These are phyloP conservation scores for Decorospora gaudefroyi DNA, from an alignment of 2,329 filamentous ascomycete species.

Conservation along the genomic window DNA sequence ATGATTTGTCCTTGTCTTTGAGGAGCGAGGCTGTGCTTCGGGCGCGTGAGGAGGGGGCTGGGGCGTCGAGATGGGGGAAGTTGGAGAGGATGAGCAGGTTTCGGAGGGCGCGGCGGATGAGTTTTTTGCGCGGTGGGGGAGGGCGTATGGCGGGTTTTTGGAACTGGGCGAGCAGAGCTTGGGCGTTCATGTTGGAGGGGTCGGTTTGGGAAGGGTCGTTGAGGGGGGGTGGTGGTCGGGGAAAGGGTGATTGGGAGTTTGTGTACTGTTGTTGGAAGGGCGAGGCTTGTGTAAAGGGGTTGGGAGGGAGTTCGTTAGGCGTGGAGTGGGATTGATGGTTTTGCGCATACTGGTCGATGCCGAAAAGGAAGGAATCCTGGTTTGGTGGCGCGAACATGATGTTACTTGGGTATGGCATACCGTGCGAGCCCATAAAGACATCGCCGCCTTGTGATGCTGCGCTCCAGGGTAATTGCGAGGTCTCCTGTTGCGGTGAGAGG, in stretches of 20 bases:
- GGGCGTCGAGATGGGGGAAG: constrained; percentile 50
- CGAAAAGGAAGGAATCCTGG: constrained; percentile 44
- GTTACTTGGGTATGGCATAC: constrained; percentile 32
- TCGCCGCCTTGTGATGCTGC: constrained; percentile 33
- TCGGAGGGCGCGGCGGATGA: constrained; percentile 58
- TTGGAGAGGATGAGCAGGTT: constrained; percentile 62
- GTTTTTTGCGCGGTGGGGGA: constrained; percentile 34
- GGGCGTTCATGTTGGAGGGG: constrained; percentile 19
- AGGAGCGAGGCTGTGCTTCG: constrained; percentile 53
- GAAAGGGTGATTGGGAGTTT: constrained; percentile 30
- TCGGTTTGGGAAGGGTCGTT: constrained; percentile 33
- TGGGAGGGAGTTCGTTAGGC: constrained; percentile 29
- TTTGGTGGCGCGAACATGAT: constrained; percentile 44
- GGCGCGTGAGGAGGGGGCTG: constrained; percentile 49
- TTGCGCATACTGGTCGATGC: constrained; percentile 46
- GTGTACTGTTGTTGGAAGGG: constrained; percentile 24
- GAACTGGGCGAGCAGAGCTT: constrained; percentile 30
- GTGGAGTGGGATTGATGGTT: constrained; percentile 23
- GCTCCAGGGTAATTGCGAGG: constrained; percentile 27
- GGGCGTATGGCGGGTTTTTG: constrained; percentile 28
- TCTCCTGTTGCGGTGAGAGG: constrained; percentile 21
- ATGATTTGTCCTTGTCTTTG: constrained; percentile 49
- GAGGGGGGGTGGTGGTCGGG: constrained; percentile 35
- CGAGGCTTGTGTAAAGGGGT: constrained; percentile 31
- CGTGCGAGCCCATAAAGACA: constrained; percentile 33